Conservation (phyloP, 2,329 filamentous ascomycete species). For the Colletotrichum musicola region DNA sequence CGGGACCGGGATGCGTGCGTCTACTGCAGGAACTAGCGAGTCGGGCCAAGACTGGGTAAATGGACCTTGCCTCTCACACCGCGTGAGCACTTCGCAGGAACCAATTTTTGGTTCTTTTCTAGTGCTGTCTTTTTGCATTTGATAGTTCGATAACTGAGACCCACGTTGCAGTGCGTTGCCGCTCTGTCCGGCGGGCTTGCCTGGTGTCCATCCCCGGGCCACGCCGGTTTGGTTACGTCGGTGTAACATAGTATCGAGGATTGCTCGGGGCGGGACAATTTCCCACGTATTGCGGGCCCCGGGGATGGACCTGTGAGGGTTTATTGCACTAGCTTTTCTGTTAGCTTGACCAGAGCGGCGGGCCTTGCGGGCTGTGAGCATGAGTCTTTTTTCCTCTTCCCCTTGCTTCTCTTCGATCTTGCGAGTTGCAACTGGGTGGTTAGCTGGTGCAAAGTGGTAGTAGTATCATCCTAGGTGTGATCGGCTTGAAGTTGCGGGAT, state of each 20-base stretch:
- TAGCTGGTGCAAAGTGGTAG: neutral
- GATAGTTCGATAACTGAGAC: neutral
- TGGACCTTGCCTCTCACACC: neutral
- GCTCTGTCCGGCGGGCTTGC: conserved; percentile 10
- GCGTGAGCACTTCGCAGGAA: neutral
- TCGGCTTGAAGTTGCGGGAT: neutral
- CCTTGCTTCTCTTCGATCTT: neutral
- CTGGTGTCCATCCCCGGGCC: no score
- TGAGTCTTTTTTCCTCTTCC: no score
- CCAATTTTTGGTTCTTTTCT: neutral
- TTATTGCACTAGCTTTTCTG: no score
- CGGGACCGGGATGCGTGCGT: neutral
- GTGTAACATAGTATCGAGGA: conserved; percentile 31
- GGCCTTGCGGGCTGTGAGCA: neutral
- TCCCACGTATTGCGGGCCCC: conserved; percentile 22
- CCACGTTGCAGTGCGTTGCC: conserved; percentile 19
- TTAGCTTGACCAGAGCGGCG: neutral
- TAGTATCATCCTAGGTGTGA: neutral
- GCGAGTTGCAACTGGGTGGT: neutral
- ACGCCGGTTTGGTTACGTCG: conserved; percentile 19
- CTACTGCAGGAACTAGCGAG: neutral
- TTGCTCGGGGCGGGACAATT: conserved; percentile 15
- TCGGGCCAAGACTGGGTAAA: neutral
- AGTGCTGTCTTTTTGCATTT: neutral
- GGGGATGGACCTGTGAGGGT: neutral